Percentiles rank a stretch among this genome's conserved stretches.
Evolutionary conservation across 305 asterid species (phyloP).

Genomic region (Caryopteris hybrid): DNA sequence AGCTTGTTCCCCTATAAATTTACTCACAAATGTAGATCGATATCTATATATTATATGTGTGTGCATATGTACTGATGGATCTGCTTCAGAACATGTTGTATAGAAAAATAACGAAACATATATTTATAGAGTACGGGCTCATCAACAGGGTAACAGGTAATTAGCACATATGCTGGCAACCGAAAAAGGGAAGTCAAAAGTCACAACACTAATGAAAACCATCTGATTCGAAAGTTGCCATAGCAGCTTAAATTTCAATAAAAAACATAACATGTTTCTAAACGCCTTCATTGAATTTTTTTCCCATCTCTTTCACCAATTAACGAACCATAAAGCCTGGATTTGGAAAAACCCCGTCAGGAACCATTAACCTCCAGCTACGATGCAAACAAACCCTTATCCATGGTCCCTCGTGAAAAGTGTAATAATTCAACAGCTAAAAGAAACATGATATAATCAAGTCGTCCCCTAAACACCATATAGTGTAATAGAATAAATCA

Average conservation of each 20-base stretch:
- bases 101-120: not conserved
- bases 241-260: not conserved
- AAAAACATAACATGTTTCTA: not conserved
- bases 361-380: not conserved
- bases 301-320: not conserved
- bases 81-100: not conserved
- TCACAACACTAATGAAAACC: slow-evolving; percentile 2
- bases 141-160: not conserved
- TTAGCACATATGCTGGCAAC: not conserved
- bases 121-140: not conserved
- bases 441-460: not conserved
- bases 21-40: not conserved
- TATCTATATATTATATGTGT: not conserved
- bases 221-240: not conserved
- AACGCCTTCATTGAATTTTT: not conserved
- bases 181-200: not conserved
- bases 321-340: not conserved
- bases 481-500: not conserved
- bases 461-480: not conserved
- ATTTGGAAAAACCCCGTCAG: not conserved
- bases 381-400: not conserved
- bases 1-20: not conserved
- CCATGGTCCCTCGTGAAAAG: not conserved
- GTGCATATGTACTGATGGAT: not conserved
- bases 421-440: not conserved